These are phyloP conservation scores for Microdochium paspali DNA, from an alignment of 2,329 filamentous ascomycete genomes.

Conservation along the genomic window DNA sequence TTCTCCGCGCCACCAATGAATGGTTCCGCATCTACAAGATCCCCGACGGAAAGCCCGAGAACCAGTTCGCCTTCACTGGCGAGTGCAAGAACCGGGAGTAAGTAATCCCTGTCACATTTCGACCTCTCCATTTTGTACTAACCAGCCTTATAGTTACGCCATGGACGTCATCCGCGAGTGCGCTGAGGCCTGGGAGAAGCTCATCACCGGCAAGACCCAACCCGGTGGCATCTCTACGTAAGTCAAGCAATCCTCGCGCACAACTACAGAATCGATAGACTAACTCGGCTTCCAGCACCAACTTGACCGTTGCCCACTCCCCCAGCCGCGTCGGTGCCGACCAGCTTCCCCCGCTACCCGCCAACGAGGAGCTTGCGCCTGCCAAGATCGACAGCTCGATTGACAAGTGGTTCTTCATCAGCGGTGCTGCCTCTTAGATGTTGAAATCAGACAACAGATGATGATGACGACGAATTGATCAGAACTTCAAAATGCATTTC, in stretches of 20 bases:
- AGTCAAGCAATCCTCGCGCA: slow-evolving; percentile 28
- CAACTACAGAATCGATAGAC: slow-evolving; percentile 2
- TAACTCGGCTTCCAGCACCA: slow-evolving; percentile 52
- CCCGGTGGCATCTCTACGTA: slow-evolving; percentile 74
- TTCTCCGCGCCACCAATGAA: slow-evolving; percentile 96
- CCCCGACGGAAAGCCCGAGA: slow-evolving; percentile 99
- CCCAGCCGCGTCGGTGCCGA: slow-evolving; percentile 58
- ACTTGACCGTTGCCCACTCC: slow-evolving; percentile 68
- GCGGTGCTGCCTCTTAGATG: slow-evolving; percentile 74
- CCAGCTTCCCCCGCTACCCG: slow-evolving; percentile 68
- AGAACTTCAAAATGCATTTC: not conserved
- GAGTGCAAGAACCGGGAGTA: slow-evolving; percentile 99
- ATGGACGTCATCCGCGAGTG: slow-evolving; percentile 94
- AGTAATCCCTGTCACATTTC: slow-evolving; percentile 13
- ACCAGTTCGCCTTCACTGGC: slow-evolving; percentile 99
- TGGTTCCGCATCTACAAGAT: slow-evolving; percentile 99
- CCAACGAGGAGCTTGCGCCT: slow-evolving; percentile 69
- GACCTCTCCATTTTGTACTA: slow-evolving; percentile 10
- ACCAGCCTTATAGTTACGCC: slow-evolving; percentile 57
- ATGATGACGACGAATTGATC: no score
- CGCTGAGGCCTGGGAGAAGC: slow-evolving; percentile 91
- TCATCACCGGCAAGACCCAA: slow-evolving; percentile 82
- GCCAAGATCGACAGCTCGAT: slow-evolving; percentile 92
- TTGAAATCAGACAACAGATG: slow-evolving; percentile 5
- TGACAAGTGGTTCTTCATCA: slow-evolving; percentile 99